phyloP scores from a whole-genome alignment of 2,329 filamentous ascomycete species.

The Laburnicola sp. region DNA sequence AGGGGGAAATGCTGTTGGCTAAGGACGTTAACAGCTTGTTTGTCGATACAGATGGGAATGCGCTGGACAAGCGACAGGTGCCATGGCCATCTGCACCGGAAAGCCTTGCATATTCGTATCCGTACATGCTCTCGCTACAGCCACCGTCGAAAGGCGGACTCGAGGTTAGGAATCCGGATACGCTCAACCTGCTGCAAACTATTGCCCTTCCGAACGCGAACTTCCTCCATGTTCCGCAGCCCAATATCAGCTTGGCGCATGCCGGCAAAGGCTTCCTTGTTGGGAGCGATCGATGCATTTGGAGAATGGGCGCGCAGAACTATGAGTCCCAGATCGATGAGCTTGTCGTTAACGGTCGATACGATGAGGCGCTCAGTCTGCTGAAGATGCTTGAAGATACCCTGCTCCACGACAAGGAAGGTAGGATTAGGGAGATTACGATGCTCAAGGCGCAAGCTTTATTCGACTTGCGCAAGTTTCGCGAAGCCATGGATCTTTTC shows the following conservation, averaged over 20 bases:
- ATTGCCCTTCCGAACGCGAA: slow-evolving; percentile 80
- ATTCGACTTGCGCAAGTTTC: slow-evolving; percentile 81
- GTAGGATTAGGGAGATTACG: slow-evolving; percentile 80
- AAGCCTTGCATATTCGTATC: slow-evolving; percentile 93
- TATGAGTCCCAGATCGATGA: slow-evolving; percentile 89
- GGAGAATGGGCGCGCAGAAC: slow-evolving; percentile 92
- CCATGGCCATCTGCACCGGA: slow-evolving; percentile 89
- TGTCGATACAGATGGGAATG: slow-evolving; percentile 79
- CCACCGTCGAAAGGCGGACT: slow-evolving; percentile 79
- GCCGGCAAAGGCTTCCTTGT: slow-evolving; percentile 95
- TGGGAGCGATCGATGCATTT: slow-evolving; percentile 85
- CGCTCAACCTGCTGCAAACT: slow-evolving; percentile 83
- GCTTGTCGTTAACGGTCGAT: slow-evolving; percentile 70
- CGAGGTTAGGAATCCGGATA: slow-evolving; percentile 91
- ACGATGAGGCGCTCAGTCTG: slow-evolving; percentile 91
- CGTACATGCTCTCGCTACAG: slow-evolving; percentile 87
- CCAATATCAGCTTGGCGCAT: slow-evolving; percentile 91
- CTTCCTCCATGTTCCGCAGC: slow-evolving; percentile 87
- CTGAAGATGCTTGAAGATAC: slow-evolving; percentile 91
- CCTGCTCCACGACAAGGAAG: slow-evolving; percentile 77
- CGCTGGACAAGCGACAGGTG: slow-evolving; percentile 82
- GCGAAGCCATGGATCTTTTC: slow-evolving; percentile 86
- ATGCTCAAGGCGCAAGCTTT: slow-evolving; percentile 86
- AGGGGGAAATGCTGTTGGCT: slow-evolving; percentile 88
- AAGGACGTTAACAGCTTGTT: slow-evolving; percentile 97